Percentiles rank a stretch among this genome's conserved stretches.
Conservation (phyloP, 1,284 basidiomycete species). For the Meira miltonrushii region DNA sequence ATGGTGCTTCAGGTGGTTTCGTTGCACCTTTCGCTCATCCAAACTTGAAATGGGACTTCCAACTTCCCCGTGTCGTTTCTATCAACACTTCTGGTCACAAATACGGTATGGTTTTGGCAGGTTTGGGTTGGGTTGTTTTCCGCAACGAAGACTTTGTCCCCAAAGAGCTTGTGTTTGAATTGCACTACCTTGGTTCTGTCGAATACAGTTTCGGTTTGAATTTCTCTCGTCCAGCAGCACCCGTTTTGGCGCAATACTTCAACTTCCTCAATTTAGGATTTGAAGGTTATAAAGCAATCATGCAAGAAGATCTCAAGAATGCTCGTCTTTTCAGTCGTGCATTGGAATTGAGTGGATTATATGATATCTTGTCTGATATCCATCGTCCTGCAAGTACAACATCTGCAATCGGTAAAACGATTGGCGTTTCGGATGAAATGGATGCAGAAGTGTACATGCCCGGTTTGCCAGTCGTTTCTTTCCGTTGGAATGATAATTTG, state of each 20-base stretch:
- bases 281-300: constrained; percentile 57
- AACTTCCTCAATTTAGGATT: constrained; percentile 57
- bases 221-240: constrained; percentile 83
- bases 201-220: constrained; percentile 74
- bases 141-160: constrained; percentile 55
- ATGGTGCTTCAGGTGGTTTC: constrained; percentile 53
- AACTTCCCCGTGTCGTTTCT: constrained; percentile 66
- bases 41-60: constrained; percentile 69
- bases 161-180: constrained; percentile 68
- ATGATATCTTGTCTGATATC: constrained; percentile 58
- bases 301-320: constrained; percentile 68
- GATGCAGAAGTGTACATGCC: constrained; percentile 62
- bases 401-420: constrained; percentile 14
- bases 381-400: constrained; percentile 46
- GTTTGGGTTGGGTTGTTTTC: constrained; percentile 55
- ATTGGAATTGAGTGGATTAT: constrained; percentile 73
- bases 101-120: constrained; percentile 48
- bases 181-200: constrained; percentile 59
- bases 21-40: constrained; percentile 72
- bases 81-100: constrained; percentile 72
- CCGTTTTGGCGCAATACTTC: constrained; percentile 88
- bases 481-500: constrained; percentile 70
- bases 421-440: constrained; percentile 38
- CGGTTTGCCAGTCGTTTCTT: constrained; percentile 83
- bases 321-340: constrained; percentile 74